Conservation (phyloP, 2,329 filamentous ascomycete species). For the Drechslerella coelobrocha region DNA sequence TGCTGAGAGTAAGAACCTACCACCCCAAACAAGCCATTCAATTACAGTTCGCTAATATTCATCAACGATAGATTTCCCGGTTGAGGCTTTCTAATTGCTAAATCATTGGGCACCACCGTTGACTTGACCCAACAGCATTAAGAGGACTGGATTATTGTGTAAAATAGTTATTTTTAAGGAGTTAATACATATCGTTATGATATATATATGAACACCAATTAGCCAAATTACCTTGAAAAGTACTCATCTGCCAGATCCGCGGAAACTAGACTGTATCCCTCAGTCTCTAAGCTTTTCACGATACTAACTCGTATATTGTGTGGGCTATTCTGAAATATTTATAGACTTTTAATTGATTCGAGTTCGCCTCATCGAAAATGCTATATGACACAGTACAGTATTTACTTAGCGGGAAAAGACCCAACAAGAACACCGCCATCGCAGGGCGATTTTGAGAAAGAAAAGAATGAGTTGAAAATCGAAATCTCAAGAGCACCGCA, state of each 20-base stretch:
- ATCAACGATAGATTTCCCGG: slow-evolving; percentile 50
- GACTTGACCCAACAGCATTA: too few relatives aligned
- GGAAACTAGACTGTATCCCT: too few relatives aligned
- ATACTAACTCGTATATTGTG: too few relatives aligned
- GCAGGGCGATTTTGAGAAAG: not conserved
- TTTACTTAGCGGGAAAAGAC: not conserved
- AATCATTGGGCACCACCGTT: not conserved
- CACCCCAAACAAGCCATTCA: not conserved
- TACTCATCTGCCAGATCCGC: too few relatives aligned
- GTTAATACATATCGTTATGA: too few relatives aligned
- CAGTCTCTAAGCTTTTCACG: too few relatives aligned
- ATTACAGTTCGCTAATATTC: slow-evolving; percentile 56
- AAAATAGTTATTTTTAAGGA: too few relatives aligned
- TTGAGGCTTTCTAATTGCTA: slow-evolving; percentile 6
- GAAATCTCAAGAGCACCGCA: not conserved
- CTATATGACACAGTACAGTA: not conserved
- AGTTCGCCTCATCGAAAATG: not conserved
- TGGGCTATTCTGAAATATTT: too few relatives aligned
- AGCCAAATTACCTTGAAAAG: too few relatives aligned
- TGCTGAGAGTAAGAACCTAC: slow-evolving; percentile 66
- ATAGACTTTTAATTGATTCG: too few relatives aligned
- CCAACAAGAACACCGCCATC: not conserved
- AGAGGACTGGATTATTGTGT: not conserved
- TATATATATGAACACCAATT: too few relatives aligned
- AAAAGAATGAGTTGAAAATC: not conserved